Conservation (phyloP, 225 moss, liverwort and hornwort genomes). For the Straminergon stramineum region DNA sequence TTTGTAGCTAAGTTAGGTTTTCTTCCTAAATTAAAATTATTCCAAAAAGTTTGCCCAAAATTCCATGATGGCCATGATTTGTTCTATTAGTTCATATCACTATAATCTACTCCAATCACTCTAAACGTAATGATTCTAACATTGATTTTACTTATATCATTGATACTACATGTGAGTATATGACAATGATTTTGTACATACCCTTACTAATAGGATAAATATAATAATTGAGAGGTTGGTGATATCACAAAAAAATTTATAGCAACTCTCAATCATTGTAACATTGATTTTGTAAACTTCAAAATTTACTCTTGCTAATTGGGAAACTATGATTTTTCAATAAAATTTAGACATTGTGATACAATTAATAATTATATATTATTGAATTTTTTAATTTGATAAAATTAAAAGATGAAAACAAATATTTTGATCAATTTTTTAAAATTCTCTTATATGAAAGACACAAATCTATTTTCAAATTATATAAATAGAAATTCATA, state of each 20-base stretch:
- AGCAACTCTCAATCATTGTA: no score
- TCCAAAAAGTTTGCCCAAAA: accelerated
- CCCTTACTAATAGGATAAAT: background rate
- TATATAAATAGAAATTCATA: background rate
- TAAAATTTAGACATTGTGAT: no score
- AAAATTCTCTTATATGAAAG: background rate
- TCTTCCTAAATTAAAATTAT: accelerated
- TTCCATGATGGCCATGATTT: background rate
- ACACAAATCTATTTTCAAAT: background rate
- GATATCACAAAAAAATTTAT: background rate
- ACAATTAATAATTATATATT: no score
- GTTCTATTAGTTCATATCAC: background rate
- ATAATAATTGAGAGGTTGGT: background rate
- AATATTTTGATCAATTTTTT: background rate
- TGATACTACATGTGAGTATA: background rate
- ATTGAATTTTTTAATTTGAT: no score
- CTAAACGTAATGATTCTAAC: background rate
- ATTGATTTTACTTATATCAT: background rate
- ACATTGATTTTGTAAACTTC: no score
- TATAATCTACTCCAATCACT: background rate
- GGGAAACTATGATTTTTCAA: no score
- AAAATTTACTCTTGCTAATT: no score
- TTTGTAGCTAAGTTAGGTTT: background rate
- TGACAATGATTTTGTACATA: background rate
- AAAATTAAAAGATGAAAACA: no score